These are phyloP conservation scores for Puccinia polysora DNA, from an alignment of 1,284 basidiomycete species.

Conservation along the genomic window DNA sequence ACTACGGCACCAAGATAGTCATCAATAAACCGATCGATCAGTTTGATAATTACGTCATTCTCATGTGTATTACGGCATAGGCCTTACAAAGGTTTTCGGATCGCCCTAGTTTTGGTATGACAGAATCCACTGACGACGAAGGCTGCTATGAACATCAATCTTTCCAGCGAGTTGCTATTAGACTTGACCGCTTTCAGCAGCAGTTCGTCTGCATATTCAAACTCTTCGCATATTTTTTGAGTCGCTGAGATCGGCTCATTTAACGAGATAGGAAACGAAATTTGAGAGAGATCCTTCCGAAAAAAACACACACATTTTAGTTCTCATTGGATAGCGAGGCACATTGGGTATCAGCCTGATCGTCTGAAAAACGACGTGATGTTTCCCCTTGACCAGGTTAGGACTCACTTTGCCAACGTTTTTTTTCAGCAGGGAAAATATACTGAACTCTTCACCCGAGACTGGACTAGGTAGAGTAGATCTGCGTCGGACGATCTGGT, in stretches of 20 bases:
- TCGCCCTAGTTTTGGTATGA: constrained; percentile 71
- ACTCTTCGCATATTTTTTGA: constrained; percentile 68
- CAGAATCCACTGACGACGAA: constrained; percentile 78
- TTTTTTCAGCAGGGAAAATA: constrained; percentile 81
- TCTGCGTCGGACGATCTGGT: constrained; percentile 56
- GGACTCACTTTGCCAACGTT: constrained; percentile 75
- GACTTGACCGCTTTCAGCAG: constrained; percentile 62
- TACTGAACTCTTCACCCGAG: constrained; percentile 72
- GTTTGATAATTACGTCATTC: not conserved
- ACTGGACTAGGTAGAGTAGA: constrained; percentile 61
- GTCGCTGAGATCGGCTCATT: constrained; percentile 80
- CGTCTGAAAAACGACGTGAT: not conserved
- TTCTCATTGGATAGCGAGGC: not conserved
- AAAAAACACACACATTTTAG: not conserved
- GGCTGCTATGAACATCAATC: constrained; percentile 71
- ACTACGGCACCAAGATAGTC: constrained; percentile 54
- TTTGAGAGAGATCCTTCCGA: constrained; percentile 73
- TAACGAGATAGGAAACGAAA: constrained; percentile 77
- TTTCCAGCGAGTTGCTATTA: constrained; percentile 62
- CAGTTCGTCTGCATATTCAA: constrained; percentile 69
- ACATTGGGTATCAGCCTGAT: too few species aligned
- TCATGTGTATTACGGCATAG: too few species aligned
- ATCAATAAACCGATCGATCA: not conserved
- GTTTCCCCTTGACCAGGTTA: too few species aligned
- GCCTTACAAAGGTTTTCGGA: constrained; percentile 78